Conservation (phyloP, 495 filamentous ascomycete genomes). For the Penicillium egyptiacum region DNA sequence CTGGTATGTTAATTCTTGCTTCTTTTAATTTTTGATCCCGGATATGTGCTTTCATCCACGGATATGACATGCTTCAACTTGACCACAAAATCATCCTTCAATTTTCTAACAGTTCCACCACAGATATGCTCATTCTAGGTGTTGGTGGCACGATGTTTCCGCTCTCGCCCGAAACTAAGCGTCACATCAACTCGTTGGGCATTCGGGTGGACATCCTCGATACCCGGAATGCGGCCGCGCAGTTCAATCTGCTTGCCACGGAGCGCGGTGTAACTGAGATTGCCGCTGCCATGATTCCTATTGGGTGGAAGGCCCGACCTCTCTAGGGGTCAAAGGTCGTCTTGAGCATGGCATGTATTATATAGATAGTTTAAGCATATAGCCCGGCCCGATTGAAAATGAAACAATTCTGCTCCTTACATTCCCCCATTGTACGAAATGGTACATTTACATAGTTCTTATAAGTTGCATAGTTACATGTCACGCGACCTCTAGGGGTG, state of each 20-base stretch:
- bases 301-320: constrained; percentile 69
- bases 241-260: constrained; percentile 84
- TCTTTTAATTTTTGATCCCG: background rate
- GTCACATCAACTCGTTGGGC: constrained; percentile 71
- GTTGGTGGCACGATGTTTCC: constrained; percentile 73
- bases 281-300: constrained; percentile 84
- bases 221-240: constrained; percentile 89
- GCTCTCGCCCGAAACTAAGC: constrained; percentile 70
- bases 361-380: background rate
- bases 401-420: background rate
- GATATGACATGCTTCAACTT: background rate
- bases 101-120: constrained; percentile 20
- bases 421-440: background rate
- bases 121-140: constrained; percentile 88
- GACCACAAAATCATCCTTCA: background rate
- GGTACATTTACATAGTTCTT: background rate
- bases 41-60: constrained; percentile 9
- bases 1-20: constrained; percentile 58
- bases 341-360: background rate
- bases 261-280: constrained; percentile 77
- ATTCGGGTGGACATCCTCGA: constrained; percentile 87
- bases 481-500: background rate
- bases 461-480: background rate
- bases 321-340: constrained; percentile 3
- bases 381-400: background rate